Evolutionary conservation across 2,329 filamentous ascomycete species (phyloP), one percentile per base, ranked within the genome.

Genomic region (Clathrospora elynae): DNA sequence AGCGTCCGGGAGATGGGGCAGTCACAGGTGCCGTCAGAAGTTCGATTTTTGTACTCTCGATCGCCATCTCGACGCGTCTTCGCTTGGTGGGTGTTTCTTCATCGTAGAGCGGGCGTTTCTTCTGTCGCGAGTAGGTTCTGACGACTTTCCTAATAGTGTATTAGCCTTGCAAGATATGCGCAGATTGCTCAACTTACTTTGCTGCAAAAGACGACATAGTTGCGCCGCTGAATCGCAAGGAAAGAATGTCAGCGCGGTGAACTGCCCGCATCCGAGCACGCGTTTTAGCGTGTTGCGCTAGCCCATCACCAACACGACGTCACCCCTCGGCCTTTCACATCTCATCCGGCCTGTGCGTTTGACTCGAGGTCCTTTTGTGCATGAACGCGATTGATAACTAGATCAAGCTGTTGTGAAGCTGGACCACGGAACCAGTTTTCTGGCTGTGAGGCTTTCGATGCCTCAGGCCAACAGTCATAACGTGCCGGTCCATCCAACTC

Each of bases 101-200:
- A 44, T 65, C 58, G 41, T 55, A 51, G 13, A 62, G 38, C 24
- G 59, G 46, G 33, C 51, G 59, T 50, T 63, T 67, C 31, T 51
- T 55, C 33, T 64, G 60, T 51, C 68, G 68, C 44, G 68, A 65
- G 51, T 71, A 71, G 5, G 68, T 71, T 35, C 54, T 59, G 17
- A 65, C 48, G 11, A 56, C 39, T 41, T 66, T 69, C 29, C 67
- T 70, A 29, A 0, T 3, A 2, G 1, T 17, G 4, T 13, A 16
- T 68, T 55, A 67, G 52, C 32, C 38, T 8, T 13, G 18, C 4
- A 13, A 35, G 6, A 9, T 23, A n/a, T 7, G 3, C n/a, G n/a
- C 2, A 16, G 23, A 14, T 1, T 3, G 14, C 4, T 8, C 22
- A 6, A 53, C 60, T n/a, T 36, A 68, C 66, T 57, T 67, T 22